Evolutionary conservation across 192 early-diverging fungal species (phyloP).

Genomic region (Mortierella claussenii): DNA sequence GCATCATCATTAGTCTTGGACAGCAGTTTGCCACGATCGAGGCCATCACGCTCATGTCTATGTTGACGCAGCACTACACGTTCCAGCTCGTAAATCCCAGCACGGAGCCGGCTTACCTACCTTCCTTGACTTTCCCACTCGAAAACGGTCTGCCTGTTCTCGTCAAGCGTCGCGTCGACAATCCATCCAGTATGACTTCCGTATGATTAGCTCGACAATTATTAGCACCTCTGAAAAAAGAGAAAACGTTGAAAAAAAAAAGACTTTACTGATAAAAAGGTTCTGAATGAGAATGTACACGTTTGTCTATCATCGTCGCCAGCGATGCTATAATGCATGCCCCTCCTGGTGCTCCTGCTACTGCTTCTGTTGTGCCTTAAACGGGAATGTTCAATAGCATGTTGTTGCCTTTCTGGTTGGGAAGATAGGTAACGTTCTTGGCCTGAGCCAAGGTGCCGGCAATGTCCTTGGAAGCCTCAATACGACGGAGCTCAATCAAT

Average conservation of each 20-base stretch:
- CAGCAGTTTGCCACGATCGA: conserved; percentile 55
- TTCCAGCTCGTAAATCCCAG: conserved; percentile 47
- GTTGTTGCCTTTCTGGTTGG: conserved; percentile 62
- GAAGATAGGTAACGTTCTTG: conserved; percentile 93
- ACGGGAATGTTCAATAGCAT: conserved; percentile 53
- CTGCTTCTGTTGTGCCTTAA: conserved; percentile 9
- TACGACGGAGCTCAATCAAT: conserved; percentile 93
- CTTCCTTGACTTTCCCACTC: conserved; percentile 49
- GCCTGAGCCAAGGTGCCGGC: conserved; percentile 85
- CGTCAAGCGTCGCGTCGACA: conserved; percentile 25
- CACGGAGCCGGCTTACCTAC: conserved; percentile 15
- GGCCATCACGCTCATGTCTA: conserved; percentile 40
- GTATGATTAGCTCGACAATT: not conserved
- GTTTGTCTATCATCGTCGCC: not conserved
- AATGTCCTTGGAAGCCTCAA: conserved; percentile 98
- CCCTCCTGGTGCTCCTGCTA: not conserved
- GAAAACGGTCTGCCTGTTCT: conserved; percentile 30
- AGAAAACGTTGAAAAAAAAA: not conserved
- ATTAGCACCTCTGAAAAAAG: not conserved
- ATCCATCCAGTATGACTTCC: not conserved
- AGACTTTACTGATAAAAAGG: no score
- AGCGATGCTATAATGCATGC: not conserved
- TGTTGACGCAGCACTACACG: conserved; percentile 41
- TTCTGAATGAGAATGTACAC: not conserved
- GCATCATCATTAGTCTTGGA: conserved; percentile 27